Percentiles rank a stretch among this genome's conserved stretches.
Evolutionary conservation across 169 alveolate species (phyloP).

Genomic region (Plasmodium ovale): DNA sequence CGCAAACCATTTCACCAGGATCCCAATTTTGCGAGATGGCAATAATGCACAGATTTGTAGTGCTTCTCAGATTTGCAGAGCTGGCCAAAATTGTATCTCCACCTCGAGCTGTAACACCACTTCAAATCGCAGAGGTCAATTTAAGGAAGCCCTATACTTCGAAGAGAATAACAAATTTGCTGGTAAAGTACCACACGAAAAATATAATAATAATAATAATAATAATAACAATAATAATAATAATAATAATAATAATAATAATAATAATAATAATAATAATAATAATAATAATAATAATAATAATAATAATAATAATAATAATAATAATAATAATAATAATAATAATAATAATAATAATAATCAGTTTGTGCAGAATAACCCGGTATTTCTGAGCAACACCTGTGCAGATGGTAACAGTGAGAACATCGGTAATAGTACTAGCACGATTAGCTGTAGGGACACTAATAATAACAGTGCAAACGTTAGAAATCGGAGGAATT

Average conservation of each 20-base stretch:
- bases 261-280: background rate
- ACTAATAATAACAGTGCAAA: no score
- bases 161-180: background rate
- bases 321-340: no score
- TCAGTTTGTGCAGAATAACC: background rate
- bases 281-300: background rate
- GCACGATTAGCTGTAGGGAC: no score
- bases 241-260: no score
- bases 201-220: background rate
- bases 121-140: no score
- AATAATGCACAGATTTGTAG: background rate
- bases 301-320: background rate
- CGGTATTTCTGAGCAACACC: no score
- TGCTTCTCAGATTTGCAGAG: background rate
- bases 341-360: no score
- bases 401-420: no score
- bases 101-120: no score
- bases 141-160: background rate
- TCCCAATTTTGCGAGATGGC: background rate
- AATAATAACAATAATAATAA: background rate
- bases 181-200: background rate
- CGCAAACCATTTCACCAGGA: background rate
- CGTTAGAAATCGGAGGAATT: no score
- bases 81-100: background rate
- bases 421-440: no score